Evolutionary conservation across 2,329 filamentous ascomycete genomes (phyloP).

Genomic region (Hawksworthiomyces lignivorus): DNA sequence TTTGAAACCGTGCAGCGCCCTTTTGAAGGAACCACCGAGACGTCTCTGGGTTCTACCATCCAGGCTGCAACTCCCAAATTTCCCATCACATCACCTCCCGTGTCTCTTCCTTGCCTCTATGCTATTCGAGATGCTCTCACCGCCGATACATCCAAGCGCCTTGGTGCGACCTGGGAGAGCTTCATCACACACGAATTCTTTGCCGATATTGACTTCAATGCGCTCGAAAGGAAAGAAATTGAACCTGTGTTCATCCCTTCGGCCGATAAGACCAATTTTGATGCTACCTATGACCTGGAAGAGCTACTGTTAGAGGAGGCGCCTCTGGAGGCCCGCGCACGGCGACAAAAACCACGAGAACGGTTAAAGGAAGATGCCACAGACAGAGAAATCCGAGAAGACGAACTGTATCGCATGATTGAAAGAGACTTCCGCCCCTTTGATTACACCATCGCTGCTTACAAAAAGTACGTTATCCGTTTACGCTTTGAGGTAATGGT

Average conservation of each 20-base stretch:
- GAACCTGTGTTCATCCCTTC: conserved; percentile 89
- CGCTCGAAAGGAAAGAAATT: conserved; percentile 77
- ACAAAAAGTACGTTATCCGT: conserved; percentile 52
- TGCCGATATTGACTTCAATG: conserved; percentile 72
- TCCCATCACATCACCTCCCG: conserved; percentile 85
- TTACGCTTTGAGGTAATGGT: neutral
- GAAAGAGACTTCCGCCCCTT: conserved; percentile 91
- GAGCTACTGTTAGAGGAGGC: conserved; percentile 91
- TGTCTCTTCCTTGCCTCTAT: conserved; percentile 80
- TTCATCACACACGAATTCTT: conserved; percentile 91
- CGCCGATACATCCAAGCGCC: conserved; percentile 68
- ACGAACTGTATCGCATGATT: conserved; percentile 89
- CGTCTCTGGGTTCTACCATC: conserved; percentile 71
- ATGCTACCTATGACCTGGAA: conserved; percentile 95
- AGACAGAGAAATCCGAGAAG: conserved; percentile 87
- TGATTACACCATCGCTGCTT: conserved; percentile 81
- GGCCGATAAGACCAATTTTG: conserved; percentile 97
- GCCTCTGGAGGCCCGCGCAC: conserved; percentile 82
- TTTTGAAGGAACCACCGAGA: conserved; percentile 84
- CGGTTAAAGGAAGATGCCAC: conserved; percentile 90
- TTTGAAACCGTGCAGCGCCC: conserved; percentile 55
- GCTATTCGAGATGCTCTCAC: conserved; percentile 80
- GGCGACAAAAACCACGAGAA: conserved; percentile 88
- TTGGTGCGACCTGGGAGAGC: conserved; percentile 79
- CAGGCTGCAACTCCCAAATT: conserved; percentile 76